A percentile compares a stretch with the other conserved stretches of the same genome.
Conservation (phyloP, 2,329 filamentous ascomycete species). For the Ceratocystis lukuohia region DNA sequence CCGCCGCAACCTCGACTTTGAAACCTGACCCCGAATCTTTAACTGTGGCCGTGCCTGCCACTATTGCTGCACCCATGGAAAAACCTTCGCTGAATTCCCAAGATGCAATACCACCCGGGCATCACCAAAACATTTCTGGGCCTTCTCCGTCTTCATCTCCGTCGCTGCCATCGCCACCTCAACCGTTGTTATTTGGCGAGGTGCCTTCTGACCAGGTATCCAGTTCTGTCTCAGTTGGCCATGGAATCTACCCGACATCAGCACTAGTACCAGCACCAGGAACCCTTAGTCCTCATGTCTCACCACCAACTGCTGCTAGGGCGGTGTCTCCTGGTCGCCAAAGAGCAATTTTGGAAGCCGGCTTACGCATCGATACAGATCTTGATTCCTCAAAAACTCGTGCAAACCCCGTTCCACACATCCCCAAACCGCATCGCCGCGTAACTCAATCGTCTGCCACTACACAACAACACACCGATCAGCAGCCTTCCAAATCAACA, state of each 20-base stretch:
- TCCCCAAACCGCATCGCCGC: neutral
- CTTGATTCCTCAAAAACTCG: slow-evolving; percentile 1
- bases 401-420: neutral
- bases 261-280: neutral
- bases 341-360: slow-evolving; percentile 60
- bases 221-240: slow-evolving; percentile 43
- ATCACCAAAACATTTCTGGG: neutral
- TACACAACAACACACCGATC: slow-evolving; percentile 41
- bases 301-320: neutral
- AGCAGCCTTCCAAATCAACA: neutral
- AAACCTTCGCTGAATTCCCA: neutral
- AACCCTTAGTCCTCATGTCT: slow-evolving; percentile 6
- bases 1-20: neutral
- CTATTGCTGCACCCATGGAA: neutral
- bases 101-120: neutral
- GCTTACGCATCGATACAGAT: slow-evolving; percentile 38
- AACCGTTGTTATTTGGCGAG: slow-evolving; percentile 57
- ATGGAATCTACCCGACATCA: slow-evolving; percentile 37
- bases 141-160: neutral
- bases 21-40: neutral
- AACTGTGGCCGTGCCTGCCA: neutral
- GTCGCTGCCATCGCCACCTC: slow-evolving; percentile 1
- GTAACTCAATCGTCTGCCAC: neutral
- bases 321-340: slow-evolving; percentile 29
- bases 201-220: slow-evolving; percentile 39